These are phyloP conservation scores for Puccinellia tenuiflora DNA, from an alignment of 176 grass and related monocot species.

Conservation along the genomic window DNA sequence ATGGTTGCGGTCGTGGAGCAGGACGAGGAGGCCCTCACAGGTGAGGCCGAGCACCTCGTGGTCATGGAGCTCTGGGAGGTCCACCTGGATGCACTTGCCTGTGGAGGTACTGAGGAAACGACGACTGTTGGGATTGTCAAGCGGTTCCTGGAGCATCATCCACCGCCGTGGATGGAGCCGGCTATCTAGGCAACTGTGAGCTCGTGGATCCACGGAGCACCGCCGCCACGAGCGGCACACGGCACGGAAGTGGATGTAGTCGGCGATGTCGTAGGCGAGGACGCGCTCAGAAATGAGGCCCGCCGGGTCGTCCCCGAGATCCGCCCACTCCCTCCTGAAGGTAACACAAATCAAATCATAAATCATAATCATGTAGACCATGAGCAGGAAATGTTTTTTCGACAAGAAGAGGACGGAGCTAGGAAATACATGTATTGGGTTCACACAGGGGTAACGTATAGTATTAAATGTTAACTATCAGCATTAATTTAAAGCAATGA, in stretches of 20 bases:
- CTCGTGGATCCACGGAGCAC: background rate
- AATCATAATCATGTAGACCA: too few relatives aligned
- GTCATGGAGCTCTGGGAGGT: background rate
- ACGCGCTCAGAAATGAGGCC: background rate
- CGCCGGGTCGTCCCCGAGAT: background rate
- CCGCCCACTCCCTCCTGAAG: background rate
- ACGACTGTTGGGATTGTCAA: fast-evolving
- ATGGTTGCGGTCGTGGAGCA: background rate
- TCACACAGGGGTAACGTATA: too few relatives aligned
- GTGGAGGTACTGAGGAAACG: background rate
- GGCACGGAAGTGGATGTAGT: too few relatives aligned
- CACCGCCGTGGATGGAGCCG: background rate
- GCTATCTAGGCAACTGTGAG: background rate
- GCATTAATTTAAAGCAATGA: too few relatives aligned
- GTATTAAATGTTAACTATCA: too few relatives aligned
- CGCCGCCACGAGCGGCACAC: background rate
- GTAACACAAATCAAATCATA: too few relatives aligned
- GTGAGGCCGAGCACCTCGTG: background rate
- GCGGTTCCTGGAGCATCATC: background rate
- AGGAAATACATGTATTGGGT: too few relatives aligned
- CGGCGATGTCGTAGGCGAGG: background rate
- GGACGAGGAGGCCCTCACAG: background rate
- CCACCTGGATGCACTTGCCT: background rate
- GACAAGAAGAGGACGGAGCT: too few relatives aligned
- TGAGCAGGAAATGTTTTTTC: too few relatives aligned